Evolutionary conservation across 2,329 filamentous ascomycete genomes (phyloP), one percentile per base, ranked within the genome.

Genomic region (Drechslerella stenobrocha): DNA sequence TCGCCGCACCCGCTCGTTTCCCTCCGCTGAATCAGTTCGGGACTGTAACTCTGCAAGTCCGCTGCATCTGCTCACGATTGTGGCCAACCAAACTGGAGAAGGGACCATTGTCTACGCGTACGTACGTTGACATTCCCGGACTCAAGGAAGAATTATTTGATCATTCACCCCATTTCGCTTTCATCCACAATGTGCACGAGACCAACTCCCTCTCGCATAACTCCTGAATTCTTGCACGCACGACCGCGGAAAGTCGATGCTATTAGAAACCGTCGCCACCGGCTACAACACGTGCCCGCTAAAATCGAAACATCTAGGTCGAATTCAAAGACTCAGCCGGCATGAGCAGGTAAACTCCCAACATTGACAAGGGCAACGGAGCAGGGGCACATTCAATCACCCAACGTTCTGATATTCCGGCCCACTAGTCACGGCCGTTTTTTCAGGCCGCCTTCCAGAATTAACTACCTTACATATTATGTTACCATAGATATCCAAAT

Each of bases 201-300:
- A 42, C 37, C 37, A 42, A 18, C 37, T 20, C 37, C n/a, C 22
- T 42, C 37, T 42, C 37, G 15, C 37, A 42, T 42, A 42, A 42
- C 37, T 42, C 37, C 13, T 42, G 37, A 42, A 42, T 42, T 42
- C 37, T 42, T 30, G 11, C 11, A 30, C n/a, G n/a, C n/a, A 37
- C 15, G 37, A 18, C 37, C 37, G 37, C 37, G 37, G 37, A 42
- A 18, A 42, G 4, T 18, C 37, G 37, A 42, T 18, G 37, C 18
- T 42, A 42, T 42, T 42, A 8, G 9, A 37, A n/a, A 20, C 22
- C 37, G 37, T 42, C 37, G 37, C 37, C 37, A 42, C 37, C 22
- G 18, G 7, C 22, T 20, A 18, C 37, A 42, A 42, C 37, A 42
- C 37, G 37, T 42, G 37, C 37, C 9, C 2, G 37, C 18, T 7